A percentile compares a stretch with the other conserved stretches of the same genome.
Conservation (phyloP, 1,139 yeast genomes). For the Magnusiomyces suaveolens region DNA sequence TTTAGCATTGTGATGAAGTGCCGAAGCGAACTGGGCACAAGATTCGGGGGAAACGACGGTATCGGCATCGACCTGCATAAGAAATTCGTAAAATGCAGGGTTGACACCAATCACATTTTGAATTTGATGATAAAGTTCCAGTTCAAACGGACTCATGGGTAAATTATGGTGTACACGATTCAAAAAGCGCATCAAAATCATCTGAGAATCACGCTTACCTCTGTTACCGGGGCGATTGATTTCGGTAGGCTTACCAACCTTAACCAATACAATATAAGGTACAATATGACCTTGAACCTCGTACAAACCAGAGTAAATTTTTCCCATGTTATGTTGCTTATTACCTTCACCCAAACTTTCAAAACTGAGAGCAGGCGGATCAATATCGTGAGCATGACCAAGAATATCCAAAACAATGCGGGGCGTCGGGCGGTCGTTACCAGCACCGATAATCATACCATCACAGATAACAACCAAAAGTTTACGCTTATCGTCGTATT, state of each 20-base stretch:
- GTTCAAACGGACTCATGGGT: conserved; percentile 37
- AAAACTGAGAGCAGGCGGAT: conserved; percentile 34
- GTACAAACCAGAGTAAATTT: conserved; percentile 35
- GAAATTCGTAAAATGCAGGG: conserved; percentile 36
- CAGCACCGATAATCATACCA: no score
- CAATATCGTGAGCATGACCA: conserved; percentile 33
- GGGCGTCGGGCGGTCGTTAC: conserved; percentile 38
- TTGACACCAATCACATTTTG: conserved; percentile 37
- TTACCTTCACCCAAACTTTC: conserved; percentile 36
- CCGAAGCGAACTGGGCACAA: conserved; percentile 31
- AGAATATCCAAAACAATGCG: conserved; percentile 36
- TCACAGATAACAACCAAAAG: conserved; percentile 32
- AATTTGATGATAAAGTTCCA: conserved; percentile 36
- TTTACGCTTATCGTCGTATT: conserved; percentile 37
- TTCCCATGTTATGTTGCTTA: conserved; percentile 36
- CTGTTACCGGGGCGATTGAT: conserved; percentile 36
- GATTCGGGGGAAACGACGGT: conserved; percentile 35
- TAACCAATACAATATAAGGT: conserved; percentile 36
- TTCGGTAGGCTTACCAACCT: conserved; percentile 37
- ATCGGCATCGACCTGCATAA: conserved; percentile 39
- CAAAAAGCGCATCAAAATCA: conserved; percentile 35
- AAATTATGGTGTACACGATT: conserved; percentile 36
- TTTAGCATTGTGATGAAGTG: conserved; percentile 31
- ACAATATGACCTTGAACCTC: conserved; percentile 38
- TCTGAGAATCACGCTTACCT: conserved; percentile 39